phyloP scores from a whole-genome alignment of 306 rosid species.

The Sesbania bispinosa region DNA sequence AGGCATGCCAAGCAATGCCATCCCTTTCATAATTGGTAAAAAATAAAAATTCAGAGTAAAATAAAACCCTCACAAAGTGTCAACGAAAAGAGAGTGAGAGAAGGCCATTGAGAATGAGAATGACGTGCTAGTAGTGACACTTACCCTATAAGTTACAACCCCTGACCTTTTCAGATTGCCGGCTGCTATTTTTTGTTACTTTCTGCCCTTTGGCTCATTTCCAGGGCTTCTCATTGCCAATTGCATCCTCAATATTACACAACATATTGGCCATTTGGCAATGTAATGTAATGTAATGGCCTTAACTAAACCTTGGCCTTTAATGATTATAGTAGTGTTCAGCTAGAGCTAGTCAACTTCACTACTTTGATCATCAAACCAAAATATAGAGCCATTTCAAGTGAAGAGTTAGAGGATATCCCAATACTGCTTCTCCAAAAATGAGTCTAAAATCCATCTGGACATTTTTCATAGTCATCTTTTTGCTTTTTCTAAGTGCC shows the following conservation, averaged over 20 bases:
- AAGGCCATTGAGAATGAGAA: constrained; percentile 22
- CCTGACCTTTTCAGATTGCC: constrained; percentile 52
- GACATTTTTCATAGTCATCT: constrained; percentile 25
- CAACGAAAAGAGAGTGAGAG: neutral
- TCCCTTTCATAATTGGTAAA: neutral
- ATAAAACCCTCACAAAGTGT: too few relatives aligned
- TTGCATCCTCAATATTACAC: neutral
- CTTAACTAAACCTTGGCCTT: constrained; percentile 9
- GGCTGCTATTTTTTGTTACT: constrained; percentile 29
- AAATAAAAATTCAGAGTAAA: too few relatives aligned
- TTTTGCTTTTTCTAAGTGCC: constrained; percentile 26
- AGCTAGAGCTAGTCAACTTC: constrained; percentile 1
- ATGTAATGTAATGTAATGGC: neutral
- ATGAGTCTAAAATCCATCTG: constrained; percentile 41
- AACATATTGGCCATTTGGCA: constrained; percentile 42
- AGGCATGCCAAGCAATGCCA: neutral
- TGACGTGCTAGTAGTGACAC: constrained; percentile 6
- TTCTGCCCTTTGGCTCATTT: constrained; percentile 42
- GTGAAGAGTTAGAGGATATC: neutral
- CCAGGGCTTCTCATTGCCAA: neutral
- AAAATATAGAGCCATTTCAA: constrained; percentile 2
- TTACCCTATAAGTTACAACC: neutral
- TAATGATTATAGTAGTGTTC: neutral
- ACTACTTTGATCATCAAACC: neutral
- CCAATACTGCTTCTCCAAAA: neutral